Percentiles rank a stretch among this genome's conserved stretches.
phyloP scores from a whole-genome alignment of 768 basidiomycete species.

The Scleroderma citrinum region DNA sequence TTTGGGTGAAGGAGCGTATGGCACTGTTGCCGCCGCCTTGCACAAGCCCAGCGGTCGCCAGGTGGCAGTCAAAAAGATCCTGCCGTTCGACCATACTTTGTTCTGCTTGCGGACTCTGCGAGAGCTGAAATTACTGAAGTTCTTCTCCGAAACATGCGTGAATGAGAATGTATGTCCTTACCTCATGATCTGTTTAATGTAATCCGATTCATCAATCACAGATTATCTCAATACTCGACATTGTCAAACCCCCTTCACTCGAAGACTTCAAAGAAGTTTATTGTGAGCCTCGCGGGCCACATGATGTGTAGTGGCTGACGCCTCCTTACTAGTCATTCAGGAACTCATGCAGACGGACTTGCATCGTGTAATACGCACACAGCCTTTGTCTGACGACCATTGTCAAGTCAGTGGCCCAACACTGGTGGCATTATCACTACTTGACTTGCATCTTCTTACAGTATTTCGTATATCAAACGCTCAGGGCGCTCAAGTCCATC shows the following conservation, averaged over 20 bases:
- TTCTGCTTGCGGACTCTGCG: slow-evolving; percentile 87
- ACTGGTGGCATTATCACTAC: neutral
- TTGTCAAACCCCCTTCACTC: slow-evolving; percentile 71
- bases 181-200: neutral
- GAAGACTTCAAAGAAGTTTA: slow-evolving; percentile 86
- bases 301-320: slow-evolving; percentile 4
- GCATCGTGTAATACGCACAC: slow-evolving; percentile 87
- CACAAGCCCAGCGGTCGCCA: slow-evolving; percentile 77
- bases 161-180: slow-evolving; percentile 64
- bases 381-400: slow-evolving; percentile 87
- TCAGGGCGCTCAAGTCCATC: slow-evolving; percentile 83
- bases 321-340: slow-evolving; percentile 59
- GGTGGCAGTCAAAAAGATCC: slow-evolving; percentile 94
- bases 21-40: slow-evolving; percentile 82
- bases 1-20: slow-evolving; percentile 86
- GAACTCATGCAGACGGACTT: slow-evolving; percentile 90
- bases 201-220: slow-evolving; percentile 23
- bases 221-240: slow-evolving; percentile 92
- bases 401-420: slow-evolving; percentile 48
- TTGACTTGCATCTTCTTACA: slow-evolving; percentile 24
- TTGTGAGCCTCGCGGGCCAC: slow-evolving; percentile 37
- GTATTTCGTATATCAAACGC: slow-evolving; percentile 81
- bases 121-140: slow-evolving; percentile 86
- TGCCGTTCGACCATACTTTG: slow-evolving; percentile 90
- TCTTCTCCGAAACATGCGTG: slow-evolving; percentile 73